These are phyloP conservation scores for Amphirosellinia nigrospora DNA, from an alignment of 495 filamentous ascomycete genomes.

Conservation along the genomic window DNA sequence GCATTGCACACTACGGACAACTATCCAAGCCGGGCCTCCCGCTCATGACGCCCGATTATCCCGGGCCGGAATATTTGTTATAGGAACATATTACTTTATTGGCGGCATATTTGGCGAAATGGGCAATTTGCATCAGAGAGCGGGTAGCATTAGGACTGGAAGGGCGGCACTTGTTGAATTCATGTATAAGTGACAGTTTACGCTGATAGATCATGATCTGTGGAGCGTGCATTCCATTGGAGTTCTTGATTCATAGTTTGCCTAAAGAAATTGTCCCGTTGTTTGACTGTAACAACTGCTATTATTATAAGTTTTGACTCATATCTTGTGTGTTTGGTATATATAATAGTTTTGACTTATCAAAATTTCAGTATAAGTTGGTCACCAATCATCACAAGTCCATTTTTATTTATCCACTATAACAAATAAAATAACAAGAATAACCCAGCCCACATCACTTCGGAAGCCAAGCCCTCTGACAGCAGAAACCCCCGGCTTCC, in stretches of 20 bases:
- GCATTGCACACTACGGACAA: background rate
- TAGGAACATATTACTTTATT: constrained; percentile 11
- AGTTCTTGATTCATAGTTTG: constrained; percentile 19
- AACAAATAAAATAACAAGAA: too few relatives aligned
- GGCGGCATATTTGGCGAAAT: constrained; percentile 8
- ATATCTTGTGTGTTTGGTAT: background rate
- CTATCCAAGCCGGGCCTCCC: background rate
- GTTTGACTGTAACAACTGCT: background rate
- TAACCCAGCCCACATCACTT: too few relatives aligned
- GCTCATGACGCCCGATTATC: background rate
- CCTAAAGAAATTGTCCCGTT: constrained; percentile 21
- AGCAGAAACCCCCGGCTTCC: too few relatives aligned
- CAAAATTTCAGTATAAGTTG: too few relatives aligned
- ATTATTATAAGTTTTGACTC: background rate
- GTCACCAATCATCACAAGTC: too few relatives aligned
- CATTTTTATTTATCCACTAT: too few relatives aligned
- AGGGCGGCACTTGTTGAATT: constrained; percentile 25
- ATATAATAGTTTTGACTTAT: background rate
- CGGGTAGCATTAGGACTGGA: constrained; percentile 25
- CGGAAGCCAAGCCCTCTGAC: too few relatives aligned
- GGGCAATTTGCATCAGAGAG: constrained; percentile 25
- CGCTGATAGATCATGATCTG: constrained; percentile 31
- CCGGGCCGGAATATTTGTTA: constrained; percentile 1
- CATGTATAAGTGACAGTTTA: constrained; percentile 34
- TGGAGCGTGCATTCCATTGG: constrained; percentile 27